These are phyloP conservation scores for Bipolaris sorokiniana DNA, from an alignment of 2,329 filamentous ascomycete genomes.

Conservation along the genomic window DNA sequence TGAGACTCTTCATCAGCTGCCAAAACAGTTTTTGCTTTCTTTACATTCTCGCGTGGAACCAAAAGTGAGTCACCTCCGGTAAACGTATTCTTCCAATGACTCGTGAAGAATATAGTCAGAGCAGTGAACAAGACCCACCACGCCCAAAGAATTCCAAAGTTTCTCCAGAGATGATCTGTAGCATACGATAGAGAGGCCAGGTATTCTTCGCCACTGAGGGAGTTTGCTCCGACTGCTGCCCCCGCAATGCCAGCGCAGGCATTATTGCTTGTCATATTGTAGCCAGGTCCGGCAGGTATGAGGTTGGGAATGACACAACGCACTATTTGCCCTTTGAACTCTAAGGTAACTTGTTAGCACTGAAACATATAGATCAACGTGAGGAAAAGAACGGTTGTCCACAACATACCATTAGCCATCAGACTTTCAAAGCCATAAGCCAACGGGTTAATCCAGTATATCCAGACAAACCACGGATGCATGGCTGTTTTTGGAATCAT, in stretches of 20 bases:
- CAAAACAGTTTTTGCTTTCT: conserved; percentile 62
- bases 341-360: conserved; percentile 56
- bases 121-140: conserved; percentile 52
- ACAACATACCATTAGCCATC: conserved; percentile 72
- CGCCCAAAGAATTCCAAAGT: conserved; percentile 57
- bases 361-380: conserved; percentile 82
- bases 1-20: conserved; percentile 56
- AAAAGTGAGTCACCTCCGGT: conserved; percentile 57
- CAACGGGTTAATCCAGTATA: conserved; percentile 79
- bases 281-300: conserved; percentile 56
- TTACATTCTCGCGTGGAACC: conserved; percentile 64
- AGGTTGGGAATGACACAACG: conserved; percentile 57
- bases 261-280: conserved; percentile 42
- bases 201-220: conserved; percentile 64
- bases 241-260: conserved; percentile 32
- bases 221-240: conserved; percentile 55
- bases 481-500: conserved; percentile 62
- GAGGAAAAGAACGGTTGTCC: conserved; percentile 69
- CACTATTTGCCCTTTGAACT: conserved; percentile 70
- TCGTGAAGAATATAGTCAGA: conserved; percentile 60
- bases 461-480: conserved; percentile 79
- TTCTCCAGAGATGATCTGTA: conserved; percentile 40
- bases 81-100: conserved; percentile 61
- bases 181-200: conserved; percentile 56
- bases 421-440: conserved; percentile 78